phyloP scores from a whole-genome alignment of 2,329 filamentous ascomycete species.

The Aurifilum marmelostoma region DNA sequence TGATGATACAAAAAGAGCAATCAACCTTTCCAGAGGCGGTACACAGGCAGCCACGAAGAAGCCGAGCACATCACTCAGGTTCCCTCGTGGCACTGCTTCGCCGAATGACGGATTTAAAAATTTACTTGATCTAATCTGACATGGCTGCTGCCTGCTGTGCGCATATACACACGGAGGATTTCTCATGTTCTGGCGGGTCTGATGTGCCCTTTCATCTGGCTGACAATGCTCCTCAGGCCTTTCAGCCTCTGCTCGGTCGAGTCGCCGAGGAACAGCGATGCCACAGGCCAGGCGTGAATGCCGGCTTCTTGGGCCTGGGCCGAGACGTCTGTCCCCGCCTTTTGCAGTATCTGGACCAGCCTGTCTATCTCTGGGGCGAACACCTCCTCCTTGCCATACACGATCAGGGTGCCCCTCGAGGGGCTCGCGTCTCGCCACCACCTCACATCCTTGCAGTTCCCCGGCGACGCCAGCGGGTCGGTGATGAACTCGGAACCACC shows the following conservation, averaged over 20 bases:
- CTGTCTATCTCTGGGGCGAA: slow-evolving; percentile 71
- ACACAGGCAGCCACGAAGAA: slow-evolving; percentile 44
- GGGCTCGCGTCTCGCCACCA: slow-evolving; percentile 73
- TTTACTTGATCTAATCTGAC: slow-evolving; percentile 72
- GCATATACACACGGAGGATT: slow-evolving; percentile 25
- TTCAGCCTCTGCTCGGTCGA: slow-evolving; percentile 53
- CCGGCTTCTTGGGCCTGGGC: slow-evolving; percentile 65
- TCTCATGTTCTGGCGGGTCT: slow-evolving; percentile 28
- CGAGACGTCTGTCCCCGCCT: slow-evolving; percentile 57
- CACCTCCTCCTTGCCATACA: slow-evolving; percentile 78
- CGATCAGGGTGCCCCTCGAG: slow-evolving; percentile 66
- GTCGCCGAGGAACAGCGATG: slow-evolving; percentile 59
- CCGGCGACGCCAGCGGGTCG: slow-evolving; percentile 70
- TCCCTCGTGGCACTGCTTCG: slow-evolving; percentile 41
- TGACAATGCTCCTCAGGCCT: slow-evolving; percentile 51
- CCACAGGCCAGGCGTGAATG: slow-evolving; percentile 84
- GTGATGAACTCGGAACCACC: slow-evolving; percentile 50
- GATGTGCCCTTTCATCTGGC: slow-evolving; percentile 41
- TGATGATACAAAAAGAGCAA: slow-evolving; percentile 46
- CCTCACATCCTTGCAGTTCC: slow-evolving; percentile 64
- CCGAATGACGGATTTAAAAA: slow-evolving; percentile 33
- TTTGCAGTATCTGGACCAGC: slow-evolving; percentile 59
- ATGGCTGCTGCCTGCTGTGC: slow-evolving; percentile 33
- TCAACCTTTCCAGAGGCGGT: slow-evolving; percentile 42
- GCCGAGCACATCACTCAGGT: slow-evolving; percentile 55